Percentiles rank a stretch among this genome's conserved stretches.
phyloP scores from a whole-genome alignment of 805 yeast species.

The Nakazawaea laoshanensis region DNA sequence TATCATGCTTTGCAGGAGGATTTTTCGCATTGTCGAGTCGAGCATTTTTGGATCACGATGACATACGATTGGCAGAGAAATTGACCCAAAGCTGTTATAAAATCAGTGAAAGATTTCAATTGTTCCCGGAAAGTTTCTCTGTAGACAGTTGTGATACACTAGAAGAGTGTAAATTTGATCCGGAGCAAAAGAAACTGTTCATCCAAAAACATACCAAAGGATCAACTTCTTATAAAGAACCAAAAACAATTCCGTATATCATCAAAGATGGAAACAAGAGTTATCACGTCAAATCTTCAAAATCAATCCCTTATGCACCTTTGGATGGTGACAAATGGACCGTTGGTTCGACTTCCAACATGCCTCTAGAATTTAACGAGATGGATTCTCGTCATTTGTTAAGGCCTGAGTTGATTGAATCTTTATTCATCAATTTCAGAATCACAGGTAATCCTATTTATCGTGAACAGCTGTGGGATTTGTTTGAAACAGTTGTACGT shows the following conservation, averaged over 20 bases:
- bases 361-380: conserved; percentile 17
- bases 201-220: conserved; percentile 6
- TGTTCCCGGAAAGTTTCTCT: conserved; percentile 33
- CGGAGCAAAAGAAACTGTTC: conserved; percentile 9
- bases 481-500: conserved; percentile 31
- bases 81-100: conserved; percentile 42
- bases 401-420: conserved; percentile 56
- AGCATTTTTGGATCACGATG: conserved; percentile 25
- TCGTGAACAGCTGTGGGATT: conserved; percentile 45
- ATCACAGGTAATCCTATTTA: conserved; percentile 52
- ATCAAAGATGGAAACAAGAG: background rate
- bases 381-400: conserved; percentile 32
- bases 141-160: conserved; percentile 19
- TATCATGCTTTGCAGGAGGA: conserved; percentile 46
- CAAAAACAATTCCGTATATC: background rate
- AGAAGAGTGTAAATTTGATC: conserved; percentile 17
- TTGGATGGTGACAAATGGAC: conserved; percentile 4
- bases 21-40: conserved; percentile 41
- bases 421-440: conserved; percentile 49
- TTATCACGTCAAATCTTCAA: conserved; percentile 3
- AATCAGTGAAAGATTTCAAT: conserved; percentile 30
- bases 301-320: conserved; percentile 7
- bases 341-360: conserved; percentile 5
- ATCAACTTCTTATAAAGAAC: background rate
- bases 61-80: conserved; percentile 30